phyloP scores from a whole-genome alignment of 2,329 filamentous ascomycete genomes.

The Arthrobotrys musiformis region DNA sequence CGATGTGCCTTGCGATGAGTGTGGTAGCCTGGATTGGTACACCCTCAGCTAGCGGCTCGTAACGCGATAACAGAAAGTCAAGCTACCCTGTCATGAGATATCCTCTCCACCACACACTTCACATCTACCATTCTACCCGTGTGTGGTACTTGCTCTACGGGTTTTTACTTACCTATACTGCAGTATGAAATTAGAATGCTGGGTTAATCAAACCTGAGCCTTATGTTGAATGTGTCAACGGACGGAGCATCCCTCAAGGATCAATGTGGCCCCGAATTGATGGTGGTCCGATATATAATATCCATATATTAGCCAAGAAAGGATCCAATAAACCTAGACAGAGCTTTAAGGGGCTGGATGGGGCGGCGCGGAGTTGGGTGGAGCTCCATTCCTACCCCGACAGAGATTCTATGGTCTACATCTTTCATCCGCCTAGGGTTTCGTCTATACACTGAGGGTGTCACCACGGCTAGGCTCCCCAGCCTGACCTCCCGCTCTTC shows the following conservation, averaged over 20 bases:
- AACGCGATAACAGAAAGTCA: not conserved
- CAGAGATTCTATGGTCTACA: not conserved
- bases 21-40: not conserved
- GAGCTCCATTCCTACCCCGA: not conserved
- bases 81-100: not conserved
- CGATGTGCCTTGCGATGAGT: not conserved
- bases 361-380: not conserved
- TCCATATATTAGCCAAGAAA: not conserved
- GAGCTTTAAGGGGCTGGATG: not conserved
- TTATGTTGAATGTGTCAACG: not conserved
- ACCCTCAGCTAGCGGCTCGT: not conserved
- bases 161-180: not conserved
- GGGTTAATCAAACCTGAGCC: not conserved
- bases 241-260: not conserved
- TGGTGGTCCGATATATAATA: not conserved
- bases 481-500: not conserved
- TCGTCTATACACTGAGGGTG: not conserved
- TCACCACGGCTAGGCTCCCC: not conserved
- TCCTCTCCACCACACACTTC: not conserved
- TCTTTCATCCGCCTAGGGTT: not conserved
- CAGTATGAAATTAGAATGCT: not conserved
- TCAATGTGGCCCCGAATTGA: not conserved
- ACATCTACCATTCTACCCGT: not conserved
- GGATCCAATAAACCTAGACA: not conserved
- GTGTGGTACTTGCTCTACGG: not conserved